These are phyloP conservation scores for Leishmania arabica DNA, from an alignment of 208 protist species.

Conservation along the genomic window DNA sequence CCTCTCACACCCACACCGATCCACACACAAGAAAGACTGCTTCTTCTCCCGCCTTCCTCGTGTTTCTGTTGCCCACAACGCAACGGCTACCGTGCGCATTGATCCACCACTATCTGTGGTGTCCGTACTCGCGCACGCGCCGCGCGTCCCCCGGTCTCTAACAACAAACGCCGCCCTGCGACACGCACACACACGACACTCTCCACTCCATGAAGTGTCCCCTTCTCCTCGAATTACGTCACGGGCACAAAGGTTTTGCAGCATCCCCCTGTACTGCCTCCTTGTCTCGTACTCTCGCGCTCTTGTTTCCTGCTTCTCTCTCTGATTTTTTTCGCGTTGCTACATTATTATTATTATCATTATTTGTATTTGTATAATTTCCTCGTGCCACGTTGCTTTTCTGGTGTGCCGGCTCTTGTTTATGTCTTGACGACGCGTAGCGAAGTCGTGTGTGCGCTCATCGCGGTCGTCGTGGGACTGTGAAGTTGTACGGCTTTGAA, in stretches of 20 bases:
- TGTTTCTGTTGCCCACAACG: background rate
- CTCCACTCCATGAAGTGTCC: background rate
- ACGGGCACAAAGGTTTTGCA: background rate
- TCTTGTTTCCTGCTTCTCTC: background rate
- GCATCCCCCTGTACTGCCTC: background rate
- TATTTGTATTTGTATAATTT: too few relatives aligned
- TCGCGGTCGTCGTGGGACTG: background rate
- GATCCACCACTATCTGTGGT: background rate
- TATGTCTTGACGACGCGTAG: background rate
- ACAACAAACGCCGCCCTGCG: background rate
- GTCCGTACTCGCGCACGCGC: background rate
- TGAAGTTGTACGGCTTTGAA: background rate
- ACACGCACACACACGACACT: background rate
- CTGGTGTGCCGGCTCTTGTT: background rate
- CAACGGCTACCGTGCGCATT: background rate
- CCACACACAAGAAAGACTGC: background rate
- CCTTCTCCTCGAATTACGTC: background rate
- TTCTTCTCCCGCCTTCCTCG: slow-evolving; percentile 6
- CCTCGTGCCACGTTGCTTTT: background rate
- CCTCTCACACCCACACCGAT: background rate
- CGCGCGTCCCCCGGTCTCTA: background rate
- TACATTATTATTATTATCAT: too few relatives aligned
- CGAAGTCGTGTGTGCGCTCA: background rate
- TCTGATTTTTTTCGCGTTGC: too few relatives aligned
- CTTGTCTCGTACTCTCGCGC: background rate